Evolutionary conservation across 805 yeast genomes (phyloP), one percentile per base, ranked within the genome.

Genomic region (Ogataea thermomethanolica): DNA sequence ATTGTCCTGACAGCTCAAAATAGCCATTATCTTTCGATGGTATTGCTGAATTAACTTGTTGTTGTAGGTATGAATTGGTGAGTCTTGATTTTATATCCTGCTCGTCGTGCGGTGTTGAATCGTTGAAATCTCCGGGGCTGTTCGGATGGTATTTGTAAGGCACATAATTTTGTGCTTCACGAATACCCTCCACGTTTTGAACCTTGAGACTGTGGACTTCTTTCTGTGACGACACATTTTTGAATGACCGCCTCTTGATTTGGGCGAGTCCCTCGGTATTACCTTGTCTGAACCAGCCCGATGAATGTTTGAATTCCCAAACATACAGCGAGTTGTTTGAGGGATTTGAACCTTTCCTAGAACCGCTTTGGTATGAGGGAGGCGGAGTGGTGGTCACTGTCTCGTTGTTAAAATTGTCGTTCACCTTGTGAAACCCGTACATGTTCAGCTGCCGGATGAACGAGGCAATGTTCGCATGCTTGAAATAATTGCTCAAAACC

Each of bases 221-320:
- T 33, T 53, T 58, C 33, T 59, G 63, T 7, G 61, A 46, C 1
- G 53, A 26, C 10, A 55, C 44, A 33, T 59, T 60, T 25, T 56
- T 59, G 35, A 60, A 54, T 2, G 93, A 77, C 33, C 96, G 67
- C 46, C 98, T 71, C 61, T 87, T 90, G 58, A 90, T 91, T 11
- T 74, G 69, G 39, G 84, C 76, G 45, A 90, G 65, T 8, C 83
- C 70, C 31, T 81, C 93, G 11, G 78, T 62, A 58, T 89, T 93
- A 29, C 96, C 96, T 37, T 87, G 81, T 49, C 78, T 74, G 65
- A 90, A 90, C 44, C 74, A 73, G 25, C 84, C 86, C 3, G 86
- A 79, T 21, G 85, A 77, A 59, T 90, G 98, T 43, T 81, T 79
- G 63, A 90, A 90, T 65, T 91, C 97, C 98, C 98, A 90, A 11